Percentiles rank a stretch among this genome's conserved stretches.
Evolutionary conservation across 345 rosid genomes (phyloP).

Genomic region (Ceriops decandra): DNA sequence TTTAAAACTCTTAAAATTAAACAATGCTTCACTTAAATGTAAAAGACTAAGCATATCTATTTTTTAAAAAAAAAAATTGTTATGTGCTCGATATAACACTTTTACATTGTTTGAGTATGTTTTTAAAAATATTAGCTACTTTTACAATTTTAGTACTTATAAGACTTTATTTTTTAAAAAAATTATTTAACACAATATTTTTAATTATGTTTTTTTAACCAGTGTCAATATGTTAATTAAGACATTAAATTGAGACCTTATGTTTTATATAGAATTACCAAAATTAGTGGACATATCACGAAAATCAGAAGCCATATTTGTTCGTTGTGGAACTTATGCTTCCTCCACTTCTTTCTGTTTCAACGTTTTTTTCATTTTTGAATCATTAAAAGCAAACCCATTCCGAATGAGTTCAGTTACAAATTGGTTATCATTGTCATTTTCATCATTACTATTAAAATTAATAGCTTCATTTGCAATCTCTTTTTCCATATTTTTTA

Average conservation of each 20-base stretch:
- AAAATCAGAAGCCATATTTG: not conserved
- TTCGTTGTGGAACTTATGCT: not conserved
- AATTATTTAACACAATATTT: too few species aligned
- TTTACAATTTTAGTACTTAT: too few species aligned
- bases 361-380: not conserved
- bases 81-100: not conserved
- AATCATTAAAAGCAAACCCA: not conserved
- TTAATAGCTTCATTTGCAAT: not conserved
- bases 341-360: not conserved
- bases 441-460: too few species aligned
- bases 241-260: too few species aligned
- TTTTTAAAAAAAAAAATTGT: not conserved
- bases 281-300: not conserved
- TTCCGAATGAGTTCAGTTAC: too few species aligned
- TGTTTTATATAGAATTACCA: not conserved
- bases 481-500: not conserved
- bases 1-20: too few species aligned
- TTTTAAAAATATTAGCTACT: not conserved
- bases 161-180: too few species aligned
- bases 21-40: not conserved
- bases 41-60: not conserved
- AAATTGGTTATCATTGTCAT: too few species aligned
- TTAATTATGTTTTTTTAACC: too few species aligned
- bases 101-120: not conserved
- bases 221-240: too few species aligned